Conservation (phyloP, 2,329 filamentous ascomycete genomes). For the Aspergillus eucalypticola region DNA sequence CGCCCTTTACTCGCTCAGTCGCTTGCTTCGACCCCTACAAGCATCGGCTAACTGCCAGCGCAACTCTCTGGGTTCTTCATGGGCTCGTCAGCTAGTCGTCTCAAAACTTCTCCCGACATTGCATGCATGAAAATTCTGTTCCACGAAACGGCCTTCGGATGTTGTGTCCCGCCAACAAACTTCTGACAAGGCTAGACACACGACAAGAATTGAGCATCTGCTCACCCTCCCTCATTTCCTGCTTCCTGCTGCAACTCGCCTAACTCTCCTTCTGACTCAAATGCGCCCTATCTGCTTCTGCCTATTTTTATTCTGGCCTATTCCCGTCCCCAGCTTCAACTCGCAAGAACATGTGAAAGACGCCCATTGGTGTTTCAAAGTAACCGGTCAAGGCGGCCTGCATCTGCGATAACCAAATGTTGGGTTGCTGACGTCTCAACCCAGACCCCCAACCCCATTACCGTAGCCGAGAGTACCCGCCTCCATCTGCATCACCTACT, state of each 20-base stretch:
- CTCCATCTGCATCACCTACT: conserved; percentile 13
- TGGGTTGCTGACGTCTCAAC: background rate
- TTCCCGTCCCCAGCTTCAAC: background rate
- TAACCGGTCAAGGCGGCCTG: background rate
- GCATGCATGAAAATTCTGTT: conserved; percentile 21
- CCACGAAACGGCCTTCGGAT: conserved; percentile 26
- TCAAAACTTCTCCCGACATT: conserved; percentile 15
- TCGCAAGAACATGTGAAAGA: conserved; percentile 2
- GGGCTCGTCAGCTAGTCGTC: conserved; percentile 4
- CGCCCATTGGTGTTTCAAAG: background rate
- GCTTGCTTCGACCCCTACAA: background rate
- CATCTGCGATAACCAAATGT: background rate
- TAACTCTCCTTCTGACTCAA: background rate
- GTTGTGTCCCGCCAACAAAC: conserved; percentile 25
- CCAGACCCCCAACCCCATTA: background rate
- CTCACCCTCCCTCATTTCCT: background rate
- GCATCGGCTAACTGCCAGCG: background rate
- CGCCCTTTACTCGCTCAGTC: background rate
- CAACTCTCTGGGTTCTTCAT: background rate
- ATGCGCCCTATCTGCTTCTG: background rate
- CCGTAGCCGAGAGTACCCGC: background rate
- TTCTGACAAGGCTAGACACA: conserved; percentile 20
- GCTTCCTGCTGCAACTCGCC: background rate
- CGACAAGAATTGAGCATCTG: conserved; percentile 10
- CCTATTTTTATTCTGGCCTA: background rate